Evolutionary conservation across 371 early-diverging fungal species (phyloP).

Genomic region (Dentiscutata heterogama): DNA sequence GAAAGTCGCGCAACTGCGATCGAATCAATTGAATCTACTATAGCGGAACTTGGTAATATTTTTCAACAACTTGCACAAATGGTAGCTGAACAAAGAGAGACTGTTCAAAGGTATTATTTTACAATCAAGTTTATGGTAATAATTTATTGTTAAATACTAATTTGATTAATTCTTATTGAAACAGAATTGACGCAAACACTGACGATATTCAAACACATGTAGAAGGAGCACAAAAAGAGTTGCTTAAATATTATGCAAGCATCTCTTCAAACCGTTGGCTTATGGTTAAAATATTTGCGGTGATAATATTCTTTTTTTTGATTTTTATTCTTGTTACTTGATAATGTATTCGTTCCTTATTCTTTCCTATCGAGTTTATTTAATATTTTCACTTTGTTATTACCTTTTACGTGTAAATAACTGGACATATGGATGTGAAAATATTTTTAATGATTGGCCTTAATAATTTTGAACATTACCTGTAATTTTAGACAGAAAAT

Average conservation of each 20-base stretch:
- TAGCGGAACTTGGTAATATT: slow-evolving; percentile 96
- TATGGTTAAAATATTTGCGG: slow-evolving; percentile 93
- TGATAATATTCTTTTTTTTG: slow-evolving; percentile 75
- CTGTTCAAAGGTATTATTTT: slow-evolving; percentile 79
- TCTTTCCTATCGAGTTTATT: no score
- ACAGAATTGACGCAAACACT: slow-evolving; percentile 94
- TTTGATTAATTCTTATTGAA: background rate
- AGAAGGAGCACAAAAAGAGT: slow-evolving; percentile 89
- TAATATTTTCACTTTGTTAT: no score
- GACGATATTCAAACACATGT: slow-evolving; percentile 94
- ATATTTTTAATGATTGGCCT: no score
- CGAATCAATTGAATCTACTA: slow-evolving; percentile 95
- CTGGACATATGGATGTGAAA: no score
- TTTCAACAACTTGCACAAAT: slow-evolving; percentile 94
- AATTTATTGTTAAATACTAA: background rate
- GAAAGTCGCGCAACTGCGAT: slow-evolving; percentile 92
- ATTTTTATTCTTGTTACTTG: slow-evolving; percentile 47
- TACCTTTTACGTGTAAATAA: no score
- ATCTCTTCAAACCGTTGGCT: slow-evolving; percentile 95
- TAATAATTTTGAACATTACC: no score
- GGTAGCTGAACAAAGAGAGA: slow-evolving; percentile 95
- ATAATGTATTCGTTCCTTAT: background rate
- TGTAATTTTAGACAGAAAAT: no score
- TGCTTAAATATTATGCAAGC: slow-evolving; percentile 89
- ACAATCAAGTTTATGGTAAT: background rate